A percentile compares a stretch with the other conserved stretches of the same genome.
Conservation (phyloP, 1,284 basidiomycete genomes). For the Mycena sp. region DNA sequence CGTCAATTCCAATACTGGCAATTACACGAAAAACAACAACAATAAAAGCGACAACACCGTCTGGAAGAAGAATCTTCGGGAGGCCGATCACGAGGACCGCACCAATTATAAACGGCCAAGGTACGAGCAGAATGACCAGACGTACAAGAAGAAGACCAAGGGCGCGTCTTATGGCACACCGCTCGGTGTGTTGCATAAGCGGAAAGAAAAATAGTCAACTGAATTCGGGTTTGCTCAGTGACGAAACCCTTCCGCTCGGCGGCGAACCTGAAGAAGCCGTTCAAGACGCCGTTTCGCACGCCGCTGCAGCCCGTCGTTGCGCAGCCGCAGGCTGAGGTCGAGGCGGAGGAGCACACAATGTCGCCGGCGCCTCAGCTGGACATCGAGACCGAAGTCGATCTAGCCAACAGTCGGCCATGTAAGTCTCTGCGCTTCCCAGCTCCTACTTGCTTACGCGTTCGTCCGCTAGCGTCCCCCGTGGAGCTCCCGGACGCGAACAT, state of each 20-base stretch:
- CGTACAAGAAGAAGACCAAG: slow-evolving; percentile 51
- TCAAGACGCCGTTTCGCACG: slow-evolving; percentile 61
- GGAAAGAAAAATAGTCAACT: slow-evolving; percentile 20
- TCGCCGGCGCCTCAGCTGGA: too few relatives aligned
- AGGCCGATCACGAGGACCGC: neutral
- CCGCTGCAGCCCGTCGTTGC: slow-evolving; percentile 38
- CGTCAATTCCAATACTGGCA: slow-evolving; percentile 2
- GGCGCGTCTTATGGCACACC: slow-evolving; percentile 28
- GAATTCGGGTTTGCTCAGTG: slow-evolving; percentile 40
- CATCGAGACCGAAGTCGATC: neutral
- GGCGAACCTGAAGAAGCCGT: slow-evolving; percentile 56
- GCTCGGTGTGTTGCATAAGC: slow-evolving; percentile 42
- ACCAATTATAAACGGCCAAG: slow-evolving; percentile 12
- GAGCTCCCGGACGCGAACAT: slow-evolving; percentile 54
- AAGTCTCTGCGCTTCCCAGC: neutral
- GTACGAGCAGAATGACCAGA: slow-evolving; percentile 5
- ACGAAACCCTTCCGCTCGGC: slow-evolving; percentile 54
- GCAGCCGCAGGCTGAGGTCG: too few relatives aligned
- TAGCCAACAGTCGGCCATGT: slow-evolving; percentile 13
- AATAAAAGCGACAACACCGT: neutral
- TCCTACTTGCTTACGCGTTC: neutral
- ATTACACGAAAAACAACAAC: neutral
- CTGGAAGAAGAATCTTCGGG: slow-evolving; percentile 17
- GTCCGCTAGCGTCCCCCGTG: slow-evolving; percentile 39
- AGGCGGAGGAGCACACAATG: slow-evolving; percentile 4